Base-by-base conservation (phyloP, 148 eudicot genomes). In the Amaranthus palmeri region DNA sequence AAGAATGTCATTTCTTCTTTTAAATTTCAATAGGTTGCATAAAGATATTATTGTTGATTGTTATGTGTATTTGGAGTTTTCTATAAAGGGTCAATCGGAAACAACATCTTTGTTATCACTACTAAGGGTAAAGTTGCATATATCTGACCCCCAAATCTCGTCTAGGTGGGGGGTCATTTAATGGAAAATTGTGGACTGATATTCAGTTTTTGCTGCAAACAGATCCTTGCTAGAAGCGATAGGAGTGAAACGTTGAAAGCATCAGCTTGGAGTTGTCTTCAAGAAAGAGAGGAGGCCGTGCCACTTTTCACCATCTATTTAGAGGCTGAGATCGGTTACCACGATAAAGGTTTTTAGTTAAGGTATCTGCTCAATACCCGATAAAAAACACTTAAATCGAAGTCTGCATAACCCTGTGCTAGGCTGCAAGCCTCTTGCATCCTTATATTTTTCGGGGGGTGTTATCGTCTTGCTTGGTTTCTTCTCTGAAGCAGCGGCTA, bases 361-460 rank as follows among this genome's bases (percentile, higher is more conserved):
- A 69, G 74, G 78, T 74, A 78, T 78, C 73, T 62, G 66, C 74
- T 73, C 61, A 51, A 55, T 74, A 72, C 72, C 53, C 46, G 54
- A 44, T 48, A 54, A 14, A 72, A 36, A 50, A 25, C 51, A n/a
- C 25, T 10, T 47, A 43, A 50, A 25, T 25, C 53, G 62, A 56
- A 71, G 18, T 72, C 54, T 63, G 61, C 59, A 61, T 36, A 55
- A 50, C 43, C 61, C 43, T 4, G 12, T 61, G 63, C 68, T 60
- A 68, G 52, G 10, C 12, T 61, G 63, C 68, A 53, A 68, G 52
- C 14, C 12, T 68, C 57, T 67, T 7, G 60, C 74, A 46, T 67
- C 77, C 18, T 55, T 65, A 25, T 46, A 36, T 54, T 41, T 68
- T 45, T 60, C 54, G 14, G 62, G 53, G 36, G 76, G 54, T 15